Conservation (phyloP, 305 asterid species). For the Fraxinus latifolia region DNA sequence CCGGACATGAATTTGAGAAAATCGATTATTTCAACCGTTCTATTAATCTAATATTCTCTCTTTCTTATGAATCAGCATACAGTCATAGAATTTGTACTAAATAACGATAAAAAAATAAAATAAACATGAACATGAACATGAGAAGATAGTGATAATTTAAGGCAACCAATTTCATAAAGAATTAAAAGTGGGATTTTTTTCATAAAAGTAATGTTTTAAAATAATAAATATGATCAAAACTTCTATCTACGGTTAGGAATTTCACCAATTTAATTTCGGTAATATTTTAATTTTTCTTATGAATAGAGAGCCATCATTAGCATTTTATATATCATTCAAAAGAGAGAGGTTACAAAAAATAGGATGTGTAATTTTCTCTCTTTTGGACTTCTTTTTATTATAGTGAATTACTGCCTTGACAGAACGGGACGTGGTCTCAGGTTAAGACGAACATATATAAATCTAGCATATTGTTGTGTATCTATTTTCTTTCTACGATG, state of each 20-base stretch:
- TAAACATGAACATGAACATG: not conserved
- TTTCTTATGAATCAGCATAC: not conserved
- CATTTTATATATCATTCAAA: not conserved
- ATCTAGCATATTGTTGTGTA: not conserved
- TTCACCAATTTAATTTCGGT: not conserved
- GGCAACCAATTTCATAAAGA: slow-evolving; percentile 6
- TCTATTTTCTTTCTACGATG: too few species aligned
- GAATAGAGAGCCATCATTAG: not conserved
- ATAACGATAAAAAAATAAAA: not conserved
- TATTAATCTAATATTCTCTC: not conserved
- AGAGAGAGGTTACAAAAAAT: not conserved
- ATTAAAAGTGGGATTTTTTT: not conserved
- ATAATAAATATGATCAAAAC: not conserved
- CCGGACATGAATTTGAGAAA: not conserved
- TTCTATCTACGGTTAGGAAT: not conserved
- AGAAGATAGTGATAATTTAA: slow-evolving; percentile 1
- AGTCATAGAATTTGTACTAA: not conserved
- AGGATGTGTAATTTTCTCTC: too few species aligned
- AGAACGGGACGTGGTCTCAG: not conserved
- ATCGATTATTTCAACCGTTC: not conserved
- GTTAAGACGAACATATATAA: too few species aligned
- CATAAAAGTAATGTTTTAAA: not conserved
- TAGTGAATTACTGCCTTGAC: not conserved
- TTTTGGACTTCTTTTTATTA: too few species aligned
- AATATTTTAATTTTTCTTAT: too few species aligned